These are phyloP conservation scores for Sporothrix humicola DNA, from an alignment of 2,329 filamentous ascomycete species.

Conservation along the genomic window DNA sequence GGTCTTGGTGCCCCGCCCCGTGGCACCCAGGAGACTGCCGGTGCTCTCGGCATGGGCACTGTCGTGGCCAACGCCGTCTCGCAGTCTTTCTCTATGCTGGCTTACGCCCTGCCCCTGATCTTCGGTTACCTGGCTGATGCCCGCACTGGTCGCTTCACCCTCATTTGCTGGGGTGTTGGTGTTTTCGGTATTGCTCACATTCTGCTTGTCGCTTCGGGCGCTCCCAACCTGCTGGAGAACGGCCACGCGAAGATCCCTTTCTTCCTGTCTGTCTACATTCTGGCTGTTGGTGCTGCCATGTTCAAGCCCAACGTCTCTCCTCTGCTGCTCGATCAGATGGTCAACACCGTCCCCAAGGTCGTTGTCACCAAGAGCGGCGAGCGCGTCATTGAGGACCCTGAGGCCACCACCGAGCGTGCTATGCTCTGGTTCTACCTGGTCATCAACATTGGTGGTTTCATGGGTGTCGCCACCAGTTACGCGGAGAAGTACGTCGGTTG, in stretches of 20 bases:
- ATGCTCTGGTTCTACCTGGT: slow-evolving; percentile 70
- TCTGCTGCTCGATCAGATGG: slow-evolving; percentile 73
- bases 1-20: slow-evolving; percentile 52
- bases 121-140: slow-evolving; percentile 68
- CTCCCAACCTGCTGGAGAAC: slow-evolving; percentile 51
- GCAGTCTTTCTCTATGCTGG: slow-evolving; percentile 62
- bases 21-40: slow-evolving; percentile 55
- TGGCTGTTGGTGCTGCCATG: slow-evolving; percentile 72
- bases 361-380: slow-evolving; percentile 61
- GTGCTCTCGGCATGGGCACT: slow-evolving; percentile 64
- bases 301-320: slow-evolving; percentile 83
- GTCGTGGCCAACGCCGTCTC: slow-evolving; percentile 58
- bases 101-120: slow-evolving; percentile 62
- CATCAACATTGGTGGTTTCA: slow-evolving; percentile 72
- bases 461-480: slow-evolving; percentile 71
- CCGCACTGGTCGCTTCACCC: slow-evolving; percentile 71
- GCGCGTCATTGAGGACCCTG: slow-evolving; percentile 73
- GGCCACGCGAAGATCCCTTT: slow-evolving; percentile 57
- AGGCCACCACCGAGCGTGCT: slow-evolving; percentile 70
- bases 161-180: slow-evolving; percentile 72
- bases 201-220: slow-evolving; percentile 68
- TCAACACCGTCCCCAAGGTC: slow-evolving; percentile 62
- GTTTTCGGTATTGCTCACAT: slow-evolving; percentile 71
- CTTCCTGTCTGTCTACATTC: slow-evolving; percentile 64
- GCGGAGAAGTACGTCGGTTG: slow-evolving; percentile 72